Base-by-base conservation (phyloP, 2,329 filamentous ascomycete species). In the Fusarium pseudocircinatum region DNA sequence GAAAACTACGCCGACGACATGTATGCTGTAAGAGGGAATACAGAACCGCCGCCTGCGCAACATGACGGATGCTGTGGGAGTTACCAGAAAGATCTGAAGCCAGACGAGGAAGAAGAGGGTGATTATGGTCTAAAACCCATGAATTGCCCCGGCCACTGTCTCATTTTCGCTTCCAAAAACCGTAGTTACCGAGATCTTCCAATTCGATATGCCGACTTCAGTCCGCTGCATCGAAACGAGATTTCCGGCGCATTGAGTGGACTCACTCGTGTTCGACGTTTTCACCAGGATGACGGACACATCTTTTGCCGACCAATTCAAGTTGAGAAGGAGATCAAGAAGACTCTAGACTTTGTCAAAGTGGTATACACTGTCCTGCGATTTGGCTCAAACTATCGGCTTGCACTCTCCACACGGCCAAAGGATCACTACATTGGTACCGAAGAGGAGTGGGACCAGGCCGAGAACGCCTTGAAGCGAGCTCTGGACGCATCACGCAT, bases 1-100 rank as follows among this genome's bases (percentile, higher is more conserved):
- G 91, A 96, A 62, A 97, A 97, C 81, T 97, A 97, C 83, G 92
- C 93, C 67, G 92, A 97, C 78, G 94, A 97, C 79, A 97, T 97
- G 95, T 97, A 95, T 82, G 91, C 93, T 61, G 94, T 97, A 34
- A 90, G 85, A 16, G 89, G 90, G 52, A 87, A 75, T 79, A 82
- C 58, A 72, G 84, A 71, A 77, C 69, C 69, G 7, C 49, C 67
- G 6, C 42, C 54, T 13, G 60, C 59, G 36, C 43, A 68, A 9
- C 53, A 62, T 13, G 57, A 72, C 24, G 74, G 76, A 11, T 82
- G 79, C 62, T 80, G 84, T 62, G 82, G 79, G 53, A 80, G 83
- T 13, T 64, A 75, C 16, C 50, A 54, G 28, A 73, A 57, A 62
- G 78, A 67, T 30, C 44, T 67, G 47, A 75, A 73, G 50, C 65